Percentiles rank a stretch among this genome's conserved stretches.
Evolutionary conservation across 805 yeast species (phyloP).

Genomic region (Lachancea dasiensis): DNA sequence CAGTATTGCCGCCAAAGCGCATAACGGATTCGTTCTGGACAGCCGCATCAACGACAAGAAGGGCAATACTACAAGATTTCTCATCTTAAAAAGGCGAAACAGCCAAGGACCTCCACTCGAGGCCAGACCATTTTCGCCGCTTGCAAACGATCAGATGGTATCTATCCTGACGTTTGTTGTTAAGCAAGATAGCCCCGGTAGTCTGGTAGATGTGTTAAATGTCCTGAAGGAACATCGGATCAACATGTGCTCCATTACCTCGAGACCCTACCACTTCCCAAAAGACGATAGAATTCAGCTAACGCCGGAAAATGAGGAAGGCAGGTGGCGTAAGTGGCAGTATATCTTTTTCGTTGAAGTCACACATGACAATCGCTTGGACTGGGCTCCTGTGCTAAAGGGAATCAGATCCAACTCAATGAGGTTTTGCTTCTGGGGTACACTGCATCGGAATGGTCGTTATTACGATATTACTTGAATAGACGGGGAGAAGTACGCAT

Average conservation of each 20-base stretch:
- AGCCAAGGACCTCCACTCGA: slow-evolving; percentile 13
- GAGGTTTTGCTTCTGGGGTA: slow-evolving; percentile 55
- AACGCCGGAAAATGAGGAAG: background rate
- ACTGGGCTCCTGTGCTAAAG: slow-evolving; percentile 33
- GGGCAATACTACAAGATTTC: slow-evolving; percentile 81
- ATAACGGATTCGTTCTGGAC: slow-evolving; percentile 49
- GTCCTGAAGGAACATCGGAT: slow-evolving; percentile 50
- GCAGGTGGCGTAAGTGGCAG: slow-evolving; percentile 50
- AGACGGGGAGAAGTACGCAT: too few relatives aligned
- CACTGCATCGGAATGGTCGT: slow-evolving; percentile 42
- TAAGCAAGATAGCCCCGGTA: slow-evolving; percentile 63
- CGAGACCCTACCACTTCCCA: slow-evolving; percentile 58
- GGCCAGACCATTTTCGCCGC: slow-evolving; percentile 7
- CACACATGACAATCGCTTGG: slow-evolving; percentile 23
- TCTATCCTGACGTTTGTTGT: slow-evolving; percentile 63
- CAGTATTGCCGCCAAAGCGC: slow-evolving; percentile 54
- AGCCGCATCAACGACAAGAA: slow-evolving; percentile 62
- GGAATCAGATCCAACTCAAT: slow-evolving; percentile 42
- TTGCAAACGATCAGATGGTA: slow-evolving; percentile 22
- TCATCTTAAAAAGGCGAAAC: slow-evolving; percentile 48
- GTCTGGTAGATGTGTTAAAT: slow-evolving; percentile 59
- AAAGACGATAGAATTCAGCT: slow-evolving; percentile 29
- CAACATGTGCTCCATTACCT: slow-evolving; percentile 64
- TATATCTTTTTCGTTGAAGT: slow-evolving; percentile 77
- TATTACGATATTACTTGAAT: slow-evolving; percentile 31